These are phyloP conservation scores for Suhomyces wounanorum DNA, from an alignment of 1,139 yeast species.

Conservation along the genomic window DNA sequence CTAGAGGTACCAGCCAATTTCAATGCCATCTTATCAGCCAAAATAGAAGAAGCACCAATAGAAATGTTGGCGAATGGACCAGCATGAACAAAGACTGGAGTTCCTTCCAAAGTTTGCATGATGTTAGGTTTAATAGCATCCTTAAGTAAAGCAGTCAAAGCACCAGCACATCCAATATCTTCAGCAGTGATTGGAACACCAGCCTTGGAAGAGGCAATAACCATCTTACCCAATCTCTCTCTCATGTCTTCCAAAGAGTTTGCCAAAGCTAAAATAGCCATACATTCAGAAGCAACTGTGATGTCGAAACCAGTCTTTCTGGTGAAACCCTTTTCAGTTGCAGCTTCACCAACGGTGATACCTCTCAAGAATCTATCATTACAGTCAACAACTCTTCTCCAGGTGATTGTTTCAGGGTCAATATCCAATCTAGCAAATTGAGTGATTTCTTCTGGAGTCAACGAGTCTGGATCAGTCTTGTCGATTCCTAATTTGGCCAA, in stretches of 20 bases:
- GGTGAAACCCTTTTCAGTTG: slow-evolving; percentile 83
- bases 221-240: slow-evolving; percentile 68
- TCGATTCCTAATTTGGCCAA: slow-evolving; percentile 62
- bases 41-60: slow-evolving; percentile 80
- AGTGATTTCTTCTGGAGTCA: slow-evolving; percentile 63
- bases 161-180: slow-evolving; percentile 81
- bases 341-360: slow-evolving; percentile 74
- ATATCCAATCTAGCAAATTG: slow-evolving; percentile 67
- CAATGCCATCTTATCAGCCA: slow-evolving; percentile 74
- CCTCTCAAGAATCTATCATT: slow-evolving; percentile 78
- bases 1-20: slow-evolving; percentile 75
- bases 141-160: slow-evolving; percentile 72
- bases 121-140: slow-evolving; percentile 83
- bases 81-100: slow-evolving; percentile 83
- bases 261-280: slow-evolving; percentile 80
- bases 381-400: slow-evolving; percentile 79
- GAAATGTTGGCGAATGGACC: slow-evolving; percentile 88
- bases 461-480: slow-evolving; percentile 68
- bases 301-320: slow-evolving; percentile 78
- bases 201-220: slow-evolving; percentile 59
- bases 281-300: slow-evolving; percentile 78
- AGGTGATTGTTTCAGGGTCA: slow-evolving; percentile 71
- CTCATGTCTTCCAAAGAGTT: slow-evolving; percentile 67
- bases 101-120: slow-evolving; percentile 85
- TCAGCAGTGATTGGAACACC: slow-evolving; percentile 75